Evolutionary conservation across 2,329 filamentous ascomycete genomes (phyloP), one percentile per base, ranked within the genome.

Genomic region (Coniella lustricola): DNA sequence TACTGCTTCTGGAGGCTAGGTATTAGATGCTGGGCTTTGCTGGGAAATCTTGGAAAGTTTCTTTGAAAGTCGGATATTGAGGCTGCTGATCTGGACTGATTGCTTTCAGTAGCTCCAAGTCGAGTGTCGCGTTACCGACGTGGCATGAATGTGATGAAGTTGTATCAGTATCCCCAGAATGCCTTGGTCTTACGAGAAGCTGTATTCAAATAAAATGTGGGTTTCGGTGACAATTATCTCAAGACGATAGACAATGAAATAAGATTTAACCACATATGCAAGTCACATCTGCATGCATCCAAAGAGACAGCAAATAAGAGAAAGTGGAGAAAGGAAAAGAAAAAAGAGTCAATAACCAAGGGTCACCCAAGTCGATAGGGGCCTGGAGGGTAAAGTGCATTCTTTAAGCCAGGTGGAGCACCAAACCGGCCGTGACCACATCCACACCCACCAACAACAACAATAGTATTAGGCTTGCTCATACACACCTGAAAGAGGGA

Each of bases 221-320:
- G 35, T 36, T 7, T 16, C 25, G 8, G 16, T 22, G 50, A 37
- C 44, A 39, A 35, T 44, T 41, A 41, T 44, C 46, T 47, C 47
- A 37, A 40, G 21, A 31, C 20, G 25, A 37, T 33, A 38, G 40
- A 51, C 44, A 43, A 44, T 25, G 48, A 25, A 45, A 41, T 21
- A 18, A 18, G 37, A 29, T 36, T 36, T 45, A 5, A 29, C 25
- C 25, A 45, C 3, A 33, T 13, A 37, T 45, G 44, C 48, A 48
- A 48, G 48, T 42, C 46, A 53, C 38, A 51, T 40, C 31, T 46
- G 51, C 48, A 40, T 48, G 34, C 32, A 44, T 45, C 33, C 38
- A 36, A 40, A 21, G 39, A 43, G n/a, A 25, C 32, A 48, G 42
- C 44, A 41, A 51, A 53, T 48, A 17, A 31, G 32, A 46, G 25